Percentiles rank a stretch among this genome's conserved stretches.
These are phyloP conservation scores for Chaetomium sp. DNA, from an alignment of 2,329 filamentous ascomycete species.

Conservation along the genomic window DNA sequence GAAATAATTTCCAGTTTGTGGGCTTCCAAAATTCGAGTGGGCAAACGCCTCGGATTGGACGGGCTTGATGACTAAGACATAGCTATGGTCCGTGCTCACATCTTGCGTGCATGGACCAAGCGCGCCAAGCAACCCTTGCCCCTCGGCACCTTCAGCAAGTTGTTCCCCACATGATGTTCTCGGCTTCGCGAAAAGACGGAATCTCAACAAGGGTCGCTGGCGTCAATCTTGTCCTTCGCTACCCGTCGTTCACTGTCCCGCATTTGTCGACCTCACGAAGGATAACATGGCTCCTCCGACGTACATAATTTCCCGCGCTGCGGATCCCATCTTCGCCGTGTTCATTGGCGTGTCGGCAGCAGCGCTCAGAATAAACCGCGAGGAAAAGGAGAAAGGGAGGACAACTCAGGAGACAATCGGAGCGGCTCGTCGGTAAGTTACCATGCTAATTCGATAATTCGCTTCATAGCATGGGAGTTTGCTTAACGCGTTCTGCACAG, in stretches of 20 bases:
- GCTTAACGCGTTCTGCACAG: constrained; percentile 7
- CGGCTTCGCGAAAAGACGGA: too few relatives aligned
- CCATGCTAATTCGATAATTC: background rate
- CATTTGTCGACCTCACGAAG: background rate
- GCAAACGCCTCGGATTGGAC: constrained; percentile 17
- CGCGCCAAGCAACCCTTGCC: background rate
- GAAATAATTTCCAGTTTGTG: constrained; percentile 28
- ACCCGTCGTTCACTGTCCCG: background rate
- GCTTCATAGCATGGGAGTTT: background rate
- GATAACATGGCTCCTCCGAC: constrained; percentile 44
- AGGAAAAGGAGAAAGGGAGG: constrained; percentile 52
- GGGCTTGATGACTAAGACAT: constrained; percentile 23
- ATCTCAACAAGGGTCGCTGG: too few relatives aligned
- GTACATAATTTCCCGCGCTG: constrained; percentile 54
- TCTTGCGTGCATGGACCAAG: constrained; percentile 2
- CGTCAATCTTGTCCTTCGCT: too few relatives aligned
- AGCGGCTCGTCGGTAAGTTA: constrained; percentile 39
- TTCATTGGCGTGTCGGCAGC: constrained; percentile 51
- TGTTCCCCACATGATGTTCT: too few relatives aligned
- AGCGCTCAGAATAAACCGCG: constrained; percentile 51
- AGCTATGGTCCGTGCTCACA: constrained; percentile 16
- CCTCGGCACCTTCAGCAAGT: background rate
- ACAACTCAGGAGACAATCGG: constrained; percentile 45
- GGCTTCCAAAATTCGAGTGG: constrained; percentile 26
- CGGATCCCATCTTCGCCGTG: constrained; percentile 53